Percentiles rank a stretch among this genome's conserved stretches.
These are phyloP conservation scores for Mucor indicus DNA, from an alignment of 371 early-diverging fungal species.

Conservation along the genomic window DNA sequence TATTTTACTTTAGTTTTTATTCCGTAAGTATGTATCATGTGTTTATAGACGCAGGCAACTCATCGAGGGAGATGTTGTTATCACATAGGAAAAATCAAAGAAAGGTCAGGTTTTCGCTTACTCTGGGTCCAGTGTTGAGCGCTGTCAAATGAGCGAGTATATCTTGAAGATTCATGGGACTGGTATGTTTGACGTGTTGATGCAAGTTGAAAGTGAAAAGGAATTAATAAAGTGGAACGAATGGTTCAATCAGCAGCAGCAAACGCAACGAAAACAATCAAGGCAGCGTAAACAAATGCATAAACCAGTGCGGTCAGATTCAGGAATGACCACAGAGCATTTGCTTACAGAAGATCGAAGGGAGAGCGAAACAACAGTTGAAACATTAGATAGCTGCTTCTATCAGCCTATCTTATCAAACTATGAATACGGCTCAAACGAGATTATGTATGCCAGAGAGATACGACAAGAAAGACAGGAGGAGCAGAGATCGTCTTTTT, in stretches of 20 bases:
- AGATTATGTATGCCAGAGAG: slow-evolving; percentile 1
- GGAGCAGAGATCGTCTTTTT: slow-evolving; percentile 1
- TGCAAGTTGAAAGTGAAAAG: slow-evolving; percentile 50
- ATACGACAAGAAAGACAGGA: slow-evolving; percentile 5
- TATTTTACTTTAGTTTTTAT: slow-evolving; percentile 52
- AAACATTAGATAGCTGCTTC: slow-evolving; percentile 9
- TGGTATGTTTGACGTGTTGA: slow-evolving; percentile 33
- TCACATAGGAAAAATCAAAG: slow-evolving; percentile 35
- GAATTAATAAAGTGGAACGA: slow-evolving; percentile 43
- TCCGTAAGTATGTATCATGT: slow-evolving; percentile 27
- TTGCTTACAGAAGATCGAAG: slow-evolving; percentile 9
- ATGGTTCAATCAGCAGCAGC: slow-evolving; percentile 25
- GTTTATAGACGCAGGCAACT: not conserved
- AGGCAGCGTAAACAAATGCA: not conserved
- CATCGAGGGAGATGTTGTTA: no score
- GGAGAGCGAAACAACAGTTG: slow-evolving; percentile 15
- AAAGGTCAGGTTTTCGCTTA: slow-evolving; percentile 45
- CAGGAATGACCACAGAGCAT: slow-evolving; percentile 12
- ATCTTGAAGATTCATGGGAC: slow-evolving; percentile 44
- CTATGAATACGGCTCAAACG: slow-evolving; percentile 5
- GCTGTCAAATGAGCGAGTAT: slow-evolving; percentile 30
- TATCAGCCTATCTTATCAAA: slow-evolving; percentile 4
- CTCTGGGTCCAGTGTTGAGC: slow-evolving; percentile 34
- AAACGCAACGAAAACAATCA: not conserved
- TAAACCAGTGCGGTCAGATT: slow-evolving; percentile 11